Percentiles rank a stretch among this genome's conserved stretches.
Conservation (phyloP, 495 filamentous ascomycete genomes). For the Penicillium parvum region DNA sequence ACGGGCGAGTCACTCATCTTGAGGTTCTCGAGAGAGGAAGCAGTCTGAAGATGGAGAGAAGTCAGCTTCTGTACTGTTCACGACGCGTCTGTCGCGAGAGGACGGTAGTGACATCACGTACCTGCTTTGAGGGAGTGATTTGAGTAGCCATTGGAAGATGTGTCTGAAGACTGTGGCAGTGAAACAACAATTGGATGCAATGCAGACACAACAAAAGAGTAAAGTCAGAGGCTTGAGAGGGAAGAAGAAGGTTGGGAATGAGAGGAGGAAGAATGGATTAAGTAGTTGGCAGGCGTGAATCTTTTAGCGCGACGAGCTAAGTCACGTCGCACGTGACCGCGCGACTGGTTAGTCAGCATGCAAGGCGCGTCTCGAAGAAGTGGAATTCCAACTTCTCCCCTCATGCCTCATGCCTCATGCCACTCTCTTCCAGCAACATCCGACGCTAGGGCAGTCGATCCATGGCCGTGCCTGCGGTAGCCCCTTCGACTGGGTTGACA, state of each 20-base stretch:
- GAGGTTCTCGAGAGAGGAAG: conserved; percentile 76
- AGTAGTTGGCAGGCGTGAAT: conserved; percentile 32
- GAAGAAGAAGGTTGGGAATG: conserved; percentile 27
- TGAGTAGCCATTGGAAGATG: conserved; percentile 59
- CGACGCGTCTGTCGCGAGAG: conserved; percentile 37
- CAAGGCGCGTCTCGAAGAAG: conserved; percentile 16
- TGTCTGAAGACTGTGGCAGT: conserved; percentile 16
- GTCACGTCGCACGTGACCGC: conserved; percentile 45
- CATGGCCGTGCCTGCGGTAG: conserved; percentile 21
- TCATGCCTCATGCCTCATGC: too few relatives aligned
- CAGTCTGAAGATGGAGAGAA: conserved; percentile 53
- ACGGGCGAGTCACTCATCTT: conserved; percentile 86
- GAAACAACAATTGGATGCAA: conserved; percentile 15
- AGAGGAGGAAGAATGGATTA: conserved; percentile 29
- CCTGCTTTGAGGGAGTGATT: conserved; percentile 85
- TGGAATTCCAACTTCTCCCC: too few relatives aligned
- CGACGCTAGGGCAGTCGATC: conserved; percentile 28
- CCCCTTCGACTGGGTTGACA: conserved; percentile 17
- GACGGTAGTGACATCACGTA: conserved; percentile 46
- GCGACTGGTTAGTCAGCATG: conserved; percentile 15
- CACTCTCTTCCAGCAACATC: conserved; percentile 26
- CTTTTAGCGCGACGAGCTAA: conserved; percentile 42
- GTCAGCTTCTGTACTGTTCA: conserved; percentile 19
- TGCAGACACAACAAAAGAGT: conserved; percentile 18
- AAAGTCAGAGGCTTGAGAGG: conserved; percentile 20